Base-by-base conservation (phyloP, 2,329 filamentous ascomycete species). In the Talaromyces sp. region DNA sequence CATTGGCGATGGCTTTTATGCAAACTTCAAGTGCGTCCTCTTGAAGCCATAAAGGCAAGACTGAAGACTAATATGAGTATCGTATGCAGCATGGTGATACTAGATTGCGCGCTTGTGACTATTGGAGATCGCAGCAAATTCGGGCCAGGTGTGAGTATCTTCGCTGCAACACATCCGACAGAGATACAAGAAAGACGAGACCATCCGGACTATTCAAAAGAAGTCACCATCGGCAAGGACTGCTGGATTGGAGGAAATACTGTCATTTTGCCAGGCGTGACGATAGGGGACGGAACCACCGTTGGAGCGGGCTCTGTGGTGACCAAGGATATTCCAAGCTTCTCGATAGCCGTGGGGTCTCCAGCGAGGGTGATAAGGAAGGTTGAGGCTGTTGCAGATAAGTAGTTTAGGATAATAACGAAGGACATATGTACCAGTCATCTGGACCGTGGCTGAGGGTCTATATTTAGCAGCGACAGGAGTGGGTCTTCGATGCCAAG, bases 31-130 rank as follows among this genome's bases (percentile, higher is more conserved):
- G 59, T 65, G 32, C 17, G 59, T 62, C 7, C 9, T 12, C 12
- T 2, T 11, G 19, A 10, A 24, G 32, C 17, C 32, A 35, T 11
- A 11, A 14, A 11, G 7, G 3, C 4, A 11, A 53, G 24, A 17
- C 14, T 17, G 19, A 32, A 24, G 48, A 27, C 50, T 58, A n/a
- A 58, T 24, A 31, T 54, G 12, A 24, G 4, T 27, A 77, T 38
- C 35, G 17, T n/a, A 11, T 85, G 85, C 68, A 88, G 87, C 65
- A 78, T 83, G n/a, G 65, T 76, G 0, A 77, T 83, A 38, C 68
- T 83, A 19, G 81, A 83, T 65, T 81, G 77, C 53, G 75, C 75
- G 2, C 69, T 82, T 0, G 79, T 83, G 4, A 79, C 74, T 0
- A 81, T 83, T 41, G 81, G 81, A 4, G 74, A 81, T 11, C 67